Base-by-base conservation (phyloP, 306 rosid species). In the Vachellia collinsii region DNA sequence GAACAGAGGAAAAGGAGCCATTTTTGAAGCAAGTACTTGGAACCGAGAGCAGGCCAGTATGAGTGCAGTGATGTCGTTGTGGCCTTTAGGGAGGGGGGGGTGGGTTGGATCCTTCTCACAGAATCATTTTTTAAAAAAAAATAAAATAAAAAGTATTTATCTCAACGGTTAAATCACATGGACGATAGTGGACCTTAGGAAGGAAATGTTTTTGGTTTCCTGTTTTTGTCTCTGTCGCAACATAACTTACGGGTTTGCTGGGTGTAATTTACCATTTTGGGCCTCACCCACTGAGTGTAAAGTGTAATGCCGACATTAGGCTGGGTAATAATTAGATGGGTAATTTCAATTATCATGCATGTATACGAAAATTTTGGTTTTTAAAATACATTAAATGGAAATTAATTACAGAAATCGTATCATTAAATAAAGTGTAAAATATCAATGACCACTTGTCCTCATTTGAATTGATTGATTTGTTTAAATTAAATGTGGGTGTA, bases 1-100 rank as follows among this genome's bases (percentile, higher is more conserved):
- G 83, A 85, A 6, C 4, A 62, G 68, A 7, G 13, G 38, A 62
- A 56, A 56, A 56, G 63, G 34, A 19, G 59, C 59, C 59, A 53
- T 53, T 53, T 53, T 53, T 23, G 58, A 4, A 72, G 47, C 47
- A 12, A 70, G 19, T 66, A 59, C 16, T 17, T 10, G 11, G 71
- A 36, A 43, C 9, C 5, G 16, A 76, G 66, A 38, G 20, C n/a
- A 50, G 56, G 56, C 20, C 3, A 17, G 56, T 50, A 6, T 4
- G 4, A 14, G 56, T 50, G 2, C 38, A 61, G 67, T 61, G 67
- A 22, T 22, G 20, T 56, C 12, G 37, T 22, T 4, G 43, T 1
- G 34, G 34, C 34, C 34, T 29, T 29, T n/a, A n/a, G n/a, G n/a
- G n/a, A n/a, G n/a, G 34, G 34, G 34, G 17, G 69, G 3, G 13